These are phyloP conservation scores for Vaccinium darrowii DNA, from an alignment of 148 eudicot species.

Conservation along the genomic window DNA sequence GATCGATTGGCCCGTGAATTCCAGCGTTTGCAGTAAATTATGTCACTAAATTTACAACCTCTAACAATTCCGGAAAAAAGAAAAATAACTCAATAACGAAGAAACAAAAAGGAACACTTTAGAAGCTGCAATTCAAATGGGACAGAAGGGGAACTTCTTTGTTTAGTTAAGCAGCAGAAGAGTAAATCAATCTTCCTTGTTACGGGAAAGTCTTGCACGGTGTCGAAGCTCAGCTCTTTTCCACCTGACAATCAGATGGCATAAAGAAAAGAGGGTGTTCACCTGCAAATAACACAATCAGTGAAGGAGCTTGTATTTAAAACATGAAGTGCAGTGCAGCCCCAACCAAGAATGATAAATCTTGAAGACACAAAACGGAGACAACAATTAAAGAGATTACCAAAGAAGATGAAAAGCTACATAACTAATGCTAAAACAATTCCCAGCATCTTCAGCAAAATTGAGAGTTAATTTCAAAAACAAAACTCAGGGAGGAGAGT, in stretches of 20 bases:
- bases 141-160: not conserved
- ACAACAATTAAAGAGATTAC: not conserved
- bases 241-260: constrained; percentile 77
- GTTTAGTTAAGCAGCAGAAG: constrained; percentile 10
- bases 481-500: not conserved
- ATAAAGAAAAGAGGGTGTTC: constrained; percentile 76
- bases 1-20: not conserved
- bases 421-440: not conserved
- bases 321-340: not conserved
- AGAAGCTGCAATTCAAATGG: not conserved
- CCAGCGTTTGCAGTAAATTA: not conserved
- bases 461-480: not conserved
- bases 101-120: constrained; percentile 3
- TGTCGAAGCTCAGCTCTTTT: constrained; percentile 92
- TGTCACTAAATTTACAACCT: too few relatives aligned
- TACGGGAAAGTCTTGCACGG: constrained; percentile 71
- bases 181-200: constrained; percentile 50
- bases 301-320: not conserved
- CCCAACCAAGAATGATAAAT: not conserved
- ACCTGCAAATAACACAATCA: constrained; percentile 44
- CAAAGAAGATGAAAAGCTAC: not conserved
- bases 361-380: not conserved
- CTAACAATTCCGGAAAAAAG: not conserved
- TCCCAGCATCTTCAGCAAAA: not conserved
- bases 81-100: not conserved